Evolutionary conservation across 192 early-diverging fungal genomes (phyloP), one percentile per base, ranked within the genome.

Genomic region (Gamsiella multidivaricata): DNA sequence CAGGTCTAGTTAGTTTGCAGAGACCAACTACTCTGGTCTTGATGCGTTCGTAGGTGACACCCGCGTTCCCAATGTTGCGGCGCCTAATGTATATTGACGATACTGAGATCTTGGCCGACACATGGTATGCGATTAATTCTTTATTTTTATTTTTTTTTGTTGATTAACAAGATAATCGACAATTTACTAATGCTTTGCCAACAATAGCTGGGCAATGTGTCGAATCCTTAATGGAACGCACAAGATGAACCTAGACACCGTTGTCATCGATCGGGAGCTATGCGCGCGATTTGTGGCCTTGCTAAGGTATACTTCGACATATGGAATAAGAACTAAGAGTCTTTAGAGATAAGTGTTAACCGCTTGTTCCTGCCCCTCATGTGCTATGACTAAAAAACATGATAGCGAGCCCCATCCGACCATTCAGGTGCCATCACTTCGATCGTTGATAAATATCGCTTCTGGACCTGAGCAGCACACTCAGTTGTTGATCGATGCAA

Each of bases 321-420:
- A 18, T 18, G 18, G 41, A 11, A 0, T 18, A 15, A 11, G 41
- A 42, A 18, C 12, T 42, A 42, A 3, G 12, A 0, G 1, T 42
- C 41, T 1, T 18, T 42, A 18, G n/a, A n/a, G n/a, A n/a, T n/a
- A n/a, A n/a, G n/a, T n/a, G n/a, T n/a, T n/a, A n/a, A n/a, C n/a
- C n/a, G n/a, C n/a, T n/a, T n/a, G n/a, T n/a, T n/a, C n/a, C n/a
- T 42, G 41, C 1, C 18, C 41, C 41, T 0, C 3, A 18, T 42
- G 18, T 11, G 11, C 41, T 42, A 18, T 18, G 18, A 42, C 41
- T 42, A 42, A 11, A 15, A 42, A 42, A n/a, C n/a, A n/a, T n/a
- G n/a, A n/a, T 61, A 78, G 74, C 39, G 74, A 78, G 32, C 74
- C 74, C 20, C 74, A 78, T 57, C 65, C 74, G 8, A 78, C 74